These are phyloP conservation scores for Bipolaris zeicola DNA, from an alignment of 2,329 filamentous ascomycete genomes.

Conservation along the genomic window DNA sequence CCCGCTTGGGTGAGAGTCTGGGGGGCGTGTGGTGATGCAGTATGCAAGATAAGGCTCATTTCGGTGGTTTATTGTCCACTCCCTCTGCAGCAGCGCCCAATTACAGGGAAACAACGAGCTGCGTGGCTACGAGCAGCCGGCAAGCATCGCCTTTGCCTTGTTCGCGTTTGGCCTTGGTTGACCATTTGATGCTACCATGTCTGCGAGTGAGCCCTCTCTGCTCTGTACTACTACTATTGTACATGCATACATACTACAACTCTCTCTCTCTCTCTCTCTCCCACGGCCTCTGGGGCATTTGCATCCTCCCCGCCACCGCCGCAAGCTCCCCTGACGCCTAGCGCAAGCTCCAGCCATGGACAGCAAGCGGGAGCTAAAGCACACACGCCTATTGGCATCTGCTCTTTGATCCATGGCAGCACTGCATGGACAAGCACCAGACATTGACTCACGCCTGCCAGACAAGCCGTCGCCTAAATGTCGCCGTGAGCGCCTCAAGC, in stretches of 20 bases:
- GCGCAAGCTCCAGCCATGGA: slow-evolving; percentile 3
- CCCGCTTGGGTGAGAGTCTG: not conserved
- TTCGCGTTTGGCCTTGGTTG: no score
- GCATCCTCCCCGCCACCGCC: not conserved
- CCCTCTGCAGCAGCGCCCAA: not conserved
- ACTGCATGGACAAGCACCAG: not conserved
- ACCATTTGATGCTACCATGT: no score
- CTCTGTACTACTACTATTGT: no score
- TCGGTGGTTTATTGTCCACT: not conserved
- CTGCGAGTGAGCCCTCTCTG: no score
- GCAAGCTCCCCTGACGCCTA: not conserved
- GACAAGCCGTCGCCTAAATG: slow-evolving; percentile 14
- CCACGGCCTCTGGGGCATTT: no score
- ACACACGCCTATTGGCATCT: slow-evolving; percentile 12
- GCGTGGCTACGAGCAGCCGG: not conserved
- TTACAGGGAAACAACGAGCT: not conserved
- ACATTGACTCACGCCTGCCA: slow-evolving; percentile 17
- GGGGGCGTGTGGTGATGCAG: not conserved
- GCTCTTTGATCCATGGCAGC: not conserved
- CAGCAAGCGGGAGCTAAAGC: slow-evolving; percentile 25
- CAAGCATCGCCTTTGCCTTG: no score
- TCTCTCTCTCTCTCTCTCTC: no score
- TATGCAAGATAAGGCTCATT: not conserved
- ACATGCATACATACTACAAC: no score
- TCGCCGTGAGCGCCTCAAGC: slow-evolving; percentile 6